phyloP scores from a whole-genome alignment of 129 eudicot genomes.

The Escallonia rubra region DNA sequence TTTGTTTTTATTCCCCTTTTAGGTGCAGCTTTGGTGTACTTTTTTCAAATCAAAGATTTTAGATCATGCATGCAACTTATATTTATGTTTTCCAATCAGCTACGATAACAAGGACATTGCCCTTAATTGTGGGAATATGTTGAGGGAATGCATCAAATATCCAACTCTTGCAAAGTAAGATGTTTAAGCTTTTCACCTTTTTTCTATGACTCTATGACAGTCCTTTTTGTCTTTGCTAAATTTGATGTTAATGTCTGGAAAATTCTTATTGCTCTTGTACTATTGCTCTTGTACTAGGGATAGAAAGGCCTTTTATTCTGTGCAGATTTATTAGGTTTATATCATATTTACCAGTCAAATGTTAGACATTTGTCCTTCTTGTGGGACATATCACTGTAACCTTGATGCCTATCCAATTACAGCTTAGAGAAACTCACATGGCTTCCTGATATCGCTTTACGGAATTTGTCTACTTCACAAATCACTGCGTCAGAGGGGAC shows the following conservation, averaged over 20 bases:
- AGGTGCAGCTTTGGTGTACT: neutral
- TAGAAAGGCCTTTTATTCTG: neutral
- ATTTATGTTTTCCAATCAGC: conserved; percentile 44
- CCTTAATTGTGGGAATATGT: conserved; percentile 79
- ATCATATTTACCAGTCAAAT: neutral
- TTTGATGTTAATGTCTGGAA: conserved; percentile 1
- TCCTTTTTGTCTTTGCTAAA: neutral
- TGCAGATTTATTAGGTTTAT: neutral
- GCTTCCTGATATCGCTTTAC: neutral
- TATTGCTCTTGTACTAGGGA: conserved; percentile 4
- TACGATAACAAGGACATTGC: conserved; percentile 98
- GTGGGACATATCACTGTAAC: neutral
- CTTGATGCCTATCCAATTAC: neutral
- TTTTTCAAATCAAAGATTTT: neutral
- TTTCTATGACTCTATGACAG: conserved; percentile 2
- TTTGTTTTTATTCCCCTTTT: too few relatives aligned
- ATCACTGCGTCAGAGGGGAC: too few relatives aligned
- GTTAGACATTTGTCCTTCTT: neutral
- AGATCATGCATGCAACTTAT: conserved; percentile 5
- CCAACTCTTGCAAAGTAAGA: conserved; percentile 95
- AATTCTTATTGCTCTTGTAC: conserved; percentile 5
- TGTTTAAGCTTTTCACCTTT: conserved; percentile 14
- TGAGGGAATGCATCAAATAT: conserved; percentile 95
- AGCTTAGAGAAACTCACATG: neutral
- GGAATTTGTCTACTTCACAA: too few relatives aligned